Evolutionary conservation across 1,284 basidiomycete species (phyloP).

Genomic region (Thelephora terrestris): DNA sequence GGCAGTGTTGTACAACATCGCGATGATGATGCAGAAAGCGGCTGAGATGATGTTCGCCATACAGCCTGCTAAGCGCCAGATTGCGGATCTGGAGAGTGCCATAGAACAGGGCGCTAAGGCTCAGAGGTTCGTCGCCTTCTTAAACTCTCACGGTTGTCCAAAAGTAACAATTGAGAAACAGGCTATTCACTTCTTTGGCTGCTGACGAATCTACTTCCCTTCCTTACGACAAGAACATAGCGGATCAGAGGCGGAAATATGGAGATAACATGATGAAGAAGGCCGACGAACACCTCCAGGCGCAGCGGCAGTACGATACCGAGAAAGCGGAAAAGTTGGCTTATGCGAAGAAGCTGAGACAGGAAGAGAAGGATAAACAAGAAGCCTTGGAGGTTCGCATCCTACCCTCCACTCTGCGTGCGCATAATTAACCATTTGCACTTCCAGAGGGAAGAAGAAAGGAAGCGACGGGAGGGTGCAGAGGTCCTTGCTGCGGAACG

Average conservation of each 20-base stretch:
- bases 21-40: conserved; percentile 93
- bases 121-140: conserved; percentile 53
- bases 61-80: conserved; percentile 61
- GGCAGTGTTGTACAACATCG: conserved; percentile 86
- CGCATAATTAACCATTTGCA: conserved; percentile 2
- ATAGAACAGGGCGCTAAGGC: conserved; percentile 82
- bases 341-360: conserved; percentile 56
- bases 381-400: conserved; percentile 49
- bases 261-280: conserved; percentile 76
- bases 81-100: conserved; percentile 69
- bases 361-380: conserved; percentile 52
- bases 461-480: conserved; percentile 46
- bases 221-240: conserved; percentile 81
- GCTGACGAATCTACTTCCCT: conserved; percentile 58
- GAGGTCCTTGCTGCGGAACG: conserved; percentile 70
- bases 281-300: conserved; percentile 66
- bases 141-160: not conserved
- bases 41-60: conserved; percentile 79
- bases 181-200: conserved; percentile 76
- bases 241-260: conserved; percentile 81
- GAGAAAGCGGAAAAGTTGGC: conserved; percentile 68
- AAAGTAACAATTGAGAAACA: conserved; percentile 20
- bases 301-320: conserved; percentile 67
- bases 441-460: conserved; percentile 41
- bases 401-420: not conserved